Conservation (phyloP, 2,329 filamentous ascomycete species). For the Arthrobotrys conoides region DNA sequence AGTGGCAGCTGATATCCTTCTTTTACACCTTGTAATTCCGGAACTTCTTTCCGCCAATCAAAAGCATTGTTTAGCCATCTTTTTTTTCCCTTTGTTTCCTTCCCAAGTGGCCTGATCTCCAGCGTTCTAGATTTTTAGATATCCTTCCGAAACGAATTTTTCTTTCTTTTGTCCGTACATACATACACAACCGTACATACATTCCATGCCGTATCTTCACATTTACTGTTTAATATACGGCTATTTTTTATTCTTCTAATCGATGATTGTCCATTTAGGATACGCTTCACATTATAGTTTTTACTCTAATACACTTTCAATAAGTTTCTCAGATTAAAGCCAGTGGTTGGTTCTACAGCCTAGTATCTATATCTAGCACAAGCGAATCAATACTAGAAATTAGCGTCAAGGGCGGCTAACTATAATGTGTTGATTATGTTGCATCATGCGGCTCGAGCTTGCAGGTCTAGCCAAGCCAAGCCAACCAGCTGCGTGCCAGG, state of each 20-base stretch:
- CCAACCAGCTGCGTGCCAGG: too few relatives aligned
- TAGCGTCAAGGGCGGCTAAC: too few relatives aligned
- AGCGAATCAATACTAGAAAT: too few relatives aligned
- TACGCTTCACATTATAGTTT: too few relatives aligned
- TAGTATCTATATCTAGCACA: too few relatives aligned
- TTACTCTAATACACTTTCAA: too few relatives aligned
- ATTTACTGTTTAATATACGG: not conserved
- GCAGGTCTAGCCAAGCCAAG: not conserved
- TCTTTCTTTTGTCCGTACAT: not conserved
- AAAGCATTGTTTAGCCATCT: slow-evolving; percentile 28
- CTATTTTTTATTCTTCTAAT: too few relatives aligned
- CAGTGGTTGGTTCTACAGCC: too few relatives aligned
- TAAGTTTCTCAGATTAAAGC: too few relatives aligned
- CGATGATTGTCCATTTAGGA: too few relatives aligned
- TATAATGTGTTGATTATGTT: slow-evolving; percentile 3
- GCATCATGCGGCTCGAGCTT: not conserved
- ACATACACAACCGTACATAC: not conserved
- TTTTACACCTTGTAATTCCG: slow-evolving; percentile 32
- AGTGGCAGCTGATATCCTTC: not conserved
- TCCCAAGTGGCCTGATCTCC: not conserved
- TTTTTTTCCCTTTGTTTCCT: slow-evolving; percentile 7
- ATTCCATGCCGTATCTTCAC: not conserved
- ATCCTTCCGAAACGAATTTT: slow-evolving; percentile 10
- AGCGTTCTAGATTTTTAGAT: slow-evolving; percentile 19
- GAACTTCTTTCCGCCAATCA: slow-evolving; percentile 8